Evolutionary conservation across 495 filamentous ascomycete genomes (phyloP).

Genomic region (Penicillium atrosanguineum): DNA sequence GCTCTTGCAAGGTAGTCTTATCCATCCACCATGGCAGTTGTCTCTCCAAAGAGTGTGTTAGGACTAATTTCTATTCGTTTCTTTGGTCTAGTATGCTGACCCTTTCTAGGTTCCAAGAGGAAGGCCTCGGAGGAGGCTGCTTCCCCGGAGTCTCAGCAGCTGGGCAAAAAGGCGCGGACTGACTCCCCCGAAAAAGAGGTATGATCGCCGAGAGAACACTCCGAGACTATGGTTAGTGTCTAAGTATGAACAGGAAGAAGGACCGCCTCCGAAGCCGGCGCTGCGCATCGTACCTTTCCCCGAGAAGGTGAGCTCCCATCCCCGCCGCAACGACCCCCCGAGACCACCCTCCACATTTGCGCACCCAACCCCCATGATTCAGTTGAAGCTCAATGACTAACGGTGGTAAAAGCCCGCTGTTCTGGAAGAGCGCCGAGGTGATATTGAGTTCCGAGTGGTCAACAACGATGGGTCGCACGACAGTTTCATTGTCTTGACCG

Average conservation of each 20-base stretch:
- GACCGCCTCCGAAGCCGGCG: slow-evolving; percentile 32
- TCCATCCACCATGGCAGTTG: slow-evolving; percentile 16
- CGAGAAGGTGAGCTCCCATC: slow-evolving; percentile 61
- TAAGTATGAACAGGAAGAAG: slow-evolving; percentile 28
- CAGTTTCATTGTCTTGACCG: slow-evolving; percentile 90
- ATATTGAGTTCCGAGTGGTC: slow-evolving; percentile 96
- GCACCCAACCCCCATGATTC: neutral
- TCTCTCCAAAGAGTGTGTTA: slow-evolving; percentile 25
- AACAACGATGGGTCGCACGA: slow-evolving; percentile 91
- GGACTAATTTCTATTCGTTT: neutral
- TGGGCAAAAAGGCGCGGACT: slow-evolving; percentile 61
- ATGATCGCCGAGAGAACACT: neutral
- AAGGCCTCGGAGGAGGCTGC: slow-evolving; percentile 72
- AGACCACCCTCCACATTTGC: neutral
- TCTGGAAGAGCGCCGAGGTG: slow-evolving; percentile 88
- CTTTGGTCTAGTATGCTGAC: neutral
- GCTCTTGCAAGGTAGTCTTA: neutral
- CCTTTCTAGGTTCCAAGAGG: slow-evolving; percentile 61
- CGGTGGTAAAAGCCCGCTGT: slow-evolving; percentile 65
- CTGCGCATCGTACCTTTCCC: slow-evolving; percentile 69
- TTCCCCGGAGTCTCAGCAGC: slow-evolving; percentile 51
- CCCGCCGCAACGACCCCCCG: neutral
- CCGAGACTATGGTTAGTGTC: neutral
- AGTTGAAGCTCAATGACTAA: slow-evolving; percentile 1
- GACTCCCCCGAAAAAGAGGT: slow-evolving; percentile 53